phyloP scores from a whole-genome alignment of 768 basidiomycete species.

The Xanthoconium purpureum region DNA sequence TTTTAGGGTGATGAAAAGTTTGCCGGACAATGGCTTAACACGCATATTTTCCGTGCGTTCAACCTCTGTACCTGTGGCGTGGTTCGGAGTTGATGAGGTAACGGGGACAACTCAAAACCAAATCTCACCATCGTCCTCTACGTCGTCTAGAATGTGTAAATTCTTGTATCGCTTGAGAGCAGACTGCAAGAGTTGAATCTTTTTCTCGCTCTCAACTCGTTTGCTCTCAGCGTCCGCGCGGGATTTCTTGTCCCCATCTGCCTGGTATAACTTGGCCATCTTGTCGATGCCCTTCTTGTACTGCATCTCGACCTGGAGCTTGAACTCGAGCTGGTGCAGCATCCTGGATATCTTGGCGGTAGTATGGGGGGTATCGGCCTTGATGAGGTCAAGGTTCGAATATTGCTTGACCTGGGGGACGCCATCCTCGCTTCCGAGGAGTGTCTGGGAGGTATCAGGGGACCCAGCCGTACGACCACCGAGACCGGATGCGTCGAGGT shows the following conservation, averaged over 20 bases:
- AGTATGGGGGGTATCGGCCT: constrained; percentile 95
- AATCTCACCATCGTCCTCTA: constrained; percentile 69
- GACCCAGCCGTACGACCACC: constrained; percentile 36
- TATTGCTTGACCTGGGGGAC: constrained; percentile 61
- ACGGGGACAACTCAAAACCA: background rate
- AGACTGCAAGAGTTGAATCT: constrained; percentile 88
- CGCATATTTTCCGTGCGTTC: constrained; percentile 92
- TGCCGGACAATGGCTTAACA: constrained; percentile 91
- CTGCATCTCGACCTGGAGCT: constrained; percentile 96
- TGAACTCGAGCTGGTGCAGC: constrained; percentile 99
- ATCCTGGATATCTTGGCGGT: constrained; percentile 95
- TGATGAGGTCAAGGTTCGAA: constrained; percentile 89
- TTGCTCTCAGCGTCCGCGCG: constrained; percentile 92
- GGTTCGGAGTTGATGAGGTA: constrained; percentile 26
- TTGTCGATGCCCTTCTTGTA: constrained; percentile 99
- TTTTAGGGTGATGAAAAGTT: constrained; percentile 82
- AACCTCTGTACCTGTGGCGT: constrained; percentile 56
- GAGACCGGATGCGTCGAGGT: constrained; percentile 37
- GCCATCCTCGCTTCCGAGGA: constrained; percentile 38
- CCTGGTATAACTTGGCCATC: constrained; percentile 95
- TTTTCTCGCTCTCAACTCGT: constrained; percentile 91
- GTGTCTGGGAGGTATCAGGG: constrained; percentile 40
- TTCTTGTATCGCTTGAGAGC: constrained; percentile 97
- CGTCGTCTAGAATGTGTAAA: constrained; percentile 87
- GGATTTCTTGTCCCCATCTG: constrained; percentile 96